Evolutionary conservation across 116 monocot species (phyloP).

Genomic region (Posidonia oceanica): DNA sequence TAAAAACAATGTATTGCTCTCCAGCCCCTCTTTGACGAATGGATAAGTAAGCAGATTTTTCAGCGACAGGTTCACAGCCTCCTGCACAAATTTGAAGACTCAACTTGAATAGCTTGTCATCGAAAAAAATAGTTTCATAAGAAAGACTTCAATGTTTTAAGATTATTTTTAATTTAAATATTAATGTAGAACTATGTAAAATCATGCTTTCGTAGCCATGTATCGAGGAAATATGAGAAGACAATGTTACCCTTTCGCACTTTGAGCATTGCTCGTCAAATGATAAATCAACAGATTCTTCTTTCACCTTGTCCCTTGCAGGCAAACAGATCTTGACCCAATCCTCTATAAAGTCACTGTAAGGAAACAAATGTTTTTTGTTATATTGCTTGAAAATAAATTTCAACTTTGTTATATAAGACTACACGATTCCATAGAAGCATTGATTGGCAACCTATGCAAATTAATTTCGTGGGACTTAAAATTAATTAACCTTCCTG

Average conservation of each 20-base stretch:
- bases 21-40: conserved; percentile 59
- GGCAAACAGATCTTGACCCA: conserved; percentile 68
- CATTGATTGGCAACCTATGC: no score
- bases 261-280: conserved; percentile 58
- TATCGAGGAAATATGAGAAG: no score
- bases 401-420: background rate
- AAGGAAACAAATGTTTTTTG: background rate
- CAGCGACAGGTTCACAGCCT: conserved; percentile 70
- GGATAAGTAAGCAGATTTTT: conserved; percentile 75
- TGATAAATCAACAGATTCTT: conserved; percentile 14
- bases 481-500: no score
- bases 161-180: background rate
- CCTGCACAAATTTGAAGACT: conserved; percentile 18
- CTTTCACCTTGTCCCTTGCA: conserved; percentile 53
- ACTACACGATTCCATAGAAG: background rate
- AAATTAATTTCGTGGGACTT: no score
- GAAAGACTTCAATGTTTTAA: background rate
- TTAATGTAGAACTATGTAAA: background rate
- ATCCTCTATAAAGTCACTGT: conserved; percentile 72
- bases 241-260: conserved; percentile 56
- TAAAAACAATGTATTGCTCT: conserved; percentile 42
- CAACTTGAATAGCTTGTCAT: background rate
- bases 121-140: no score
- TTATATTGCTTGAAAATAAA: background rate
- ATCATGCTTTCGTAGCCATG: no score